Base-by-base conservation (phyloP, 257 asterid species). In the Solanum virginianum region DNA sequence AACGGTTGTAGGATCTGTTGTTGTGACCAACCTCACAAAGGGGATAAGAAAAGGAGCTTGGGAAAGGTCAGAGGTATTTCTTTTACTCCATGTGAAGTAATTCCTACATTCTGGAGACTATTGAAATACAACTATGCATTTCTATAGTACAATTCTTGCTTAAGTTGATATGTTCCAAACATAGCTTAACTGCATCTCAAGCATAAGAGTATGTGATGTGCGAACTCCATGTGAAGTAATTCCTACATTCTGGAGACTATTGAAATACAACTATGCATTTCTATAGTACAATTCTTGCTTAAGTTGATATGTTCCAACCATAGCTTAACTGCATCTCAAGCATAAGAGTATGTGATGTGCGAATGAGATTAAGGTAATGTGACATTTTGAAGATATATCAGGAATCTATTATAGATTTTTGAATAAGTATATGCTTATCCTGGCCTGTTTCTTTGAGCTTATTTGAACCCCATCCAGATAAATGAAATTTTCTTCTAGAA, bases 31-130 rank as follows among this genome's bases (percentile, higher is more conserved):
- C 90, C 89, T 95, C 80, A 89, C 83, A 68, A 92, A 94, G 18
- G 98, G 99, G 56, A 85, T 80, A 54, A 88, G 97, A 85, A 88
- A 82, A 91, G 95, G 96, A 87, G 97, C 94, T 80, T 95, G 94
- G 94, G 98, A 94, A 82, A 88, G 91, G 83, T 96, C 98, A 54
- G 97, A 94, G 98, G 98, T 93, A 89, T 91, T 87, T 47, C 54
- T 57, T 84, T 77, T 45, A 83, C 57, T 43, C 59, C 69, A 26
- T 55, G 13, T 51, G 29, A 55, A 71, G 71, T 84, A 77, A 9
- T 26, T 51, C 26, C 47, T 51, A 15, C 39, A 20, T 77, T 16
- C 10, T 51, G 82, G 63, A 77, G 65, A 53, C 47, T 51, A 8
- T 77, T 77, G 63, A 77, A 77, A 20, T 16, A 26, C 65, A 77